A percentile compares a stretch with the other conserved stretches of the same genome.
Conservation (phyloP, 352 stramenopile species). For the Phytophthora sp. region DNA sequence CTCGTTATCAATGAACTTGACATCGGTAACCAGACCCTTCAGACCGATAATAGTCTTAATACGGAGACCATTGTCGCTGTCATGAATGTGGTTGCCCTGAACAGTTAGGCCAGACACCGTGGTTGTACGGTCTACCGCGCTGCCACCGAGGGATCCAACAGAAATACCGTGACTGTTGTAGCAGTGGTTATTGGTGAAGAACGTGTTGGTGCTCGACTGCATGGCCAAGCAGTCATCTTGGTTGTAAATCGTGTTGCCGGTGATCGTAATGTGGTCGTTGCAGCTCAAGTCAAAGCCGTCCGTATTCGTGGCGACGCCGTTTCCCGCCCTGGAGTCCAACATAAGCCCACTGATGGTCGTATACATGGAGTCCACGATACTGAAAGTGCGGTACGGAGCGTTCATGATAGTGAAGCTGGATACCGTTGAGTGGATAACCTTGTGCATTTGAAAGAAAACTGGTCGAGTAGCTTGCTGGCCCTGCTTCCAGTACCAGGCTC, state of each 20-base stretch:
- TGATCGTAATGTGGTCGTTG: conserved; percentile 33
- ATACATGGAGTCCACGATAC: conserved; percentile 23
- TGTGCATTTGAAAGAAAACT: conserved; percentile 41
- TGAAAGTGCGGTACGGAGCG: conserved; percentile 22
- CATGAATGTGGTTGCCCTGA: conserved; percentile 35
- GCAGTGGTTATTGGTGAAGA: conserved; percentile 21
- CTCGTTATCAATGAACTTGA: conserved; percentile 11
- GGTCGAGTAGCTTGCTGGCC: conserved; percentile 28
- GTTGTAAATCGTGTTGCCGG: conserved; percentile 29
- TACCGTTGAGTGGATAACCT: conserved; percentile 28
- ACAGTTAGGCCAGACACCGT: conserved; percentile 31
- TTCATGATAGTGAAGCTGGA: conserved; percentile 41
- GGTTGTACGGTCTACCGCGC: conserved; percentile 4
- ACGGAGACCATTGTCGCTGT: conserved; percentile 37
- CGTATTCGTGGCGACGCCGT: conserved; percentile 38
- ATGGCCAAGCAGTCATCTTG: conserved; percentile 20
- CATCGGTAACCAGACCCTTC: conserved; percentile 17
- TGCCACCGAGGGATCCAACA: conserved; percentile 35
- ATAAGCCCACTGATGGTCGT: conserved; percentile 22
- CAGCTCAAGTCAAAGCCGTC: conserved; percentile 37
- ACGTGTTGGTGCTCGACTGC: conserved; percentile 33
- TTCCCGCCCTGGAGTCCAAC: conserved; percentile 14
- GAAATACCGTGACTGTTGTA: conserved; percentile 29
- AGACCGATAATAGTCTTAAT: conserved; percentile 44
- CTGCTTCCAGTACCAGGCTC: conserved; percentile 46